phyloP scores from a whole-genome alignment of 495 filamentous ascomycete genomes.

The Aspergillus coremiiformis region DNA sequence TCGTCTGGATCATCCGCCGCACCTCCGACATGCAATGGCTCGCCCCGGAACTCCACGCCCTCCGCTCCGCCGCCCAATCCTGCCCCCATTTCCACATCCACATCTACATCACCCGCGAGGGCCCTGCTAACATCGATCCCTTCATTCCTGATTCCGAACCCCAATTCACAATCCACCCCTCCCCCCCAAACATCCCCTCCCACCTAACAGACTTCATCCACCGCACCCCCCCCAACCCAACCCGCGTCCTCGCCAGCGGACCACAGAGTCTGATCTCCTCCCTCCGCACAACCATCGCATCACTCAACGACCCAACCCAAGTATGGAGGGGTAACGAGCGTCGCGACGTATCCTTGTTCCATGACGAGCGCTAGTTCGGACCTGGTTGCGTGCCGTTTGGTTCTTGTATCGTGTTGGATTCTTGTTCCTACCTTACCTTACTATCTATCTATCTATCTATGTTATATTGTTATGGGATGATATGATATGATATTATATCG shows the following conservation, averaged over 20 bases:
- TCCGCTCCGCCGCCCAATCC: conserved; percentile 29
- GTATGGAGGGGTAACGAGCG: conserved; percentile 50
- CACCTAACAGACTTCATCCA: conserved; percentile 26
- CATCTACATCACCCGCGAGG: conserved; percentile 48
- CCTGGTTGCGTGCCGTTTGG: neutral
- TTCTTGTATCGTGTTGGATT: conserved; percentile 3
- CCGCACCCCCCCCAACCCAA: conserved; percentile 31
- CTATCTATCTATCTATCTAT: no score
- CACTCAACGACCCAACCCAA: conserved; percentile 37
- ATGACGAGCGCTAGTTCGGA: conserved; percentile 39
- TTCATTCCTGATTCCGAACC: neutral
- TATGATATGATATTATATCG: no score
- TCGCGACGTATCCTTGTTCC: conserved; percentile 49
- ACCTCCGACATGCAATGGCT: conserved; percentile 51
- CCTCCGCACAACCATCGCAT: conserved; percentile 47
- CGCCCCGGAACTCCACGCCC: conserved; percentile 41
- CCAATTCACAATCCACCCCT: neutral
- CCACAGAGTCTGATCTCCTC: conserved; percentile 53
- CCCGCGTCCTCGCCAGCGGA: conserved; percentile 53
- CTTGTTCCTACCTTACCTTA: neutral
- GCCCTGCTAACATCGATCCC: no score
- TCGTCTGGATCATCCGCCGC: conserved; percentile 56
- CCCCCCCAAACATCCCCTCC: conserved; percentile 19
- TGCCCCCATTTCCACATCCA: conserved; percentile 38
- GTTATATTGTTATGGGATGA: no score